Conservation (phyloP, 1,284 basidiomycete genomes). For the Puccinia polysora region DNA sequence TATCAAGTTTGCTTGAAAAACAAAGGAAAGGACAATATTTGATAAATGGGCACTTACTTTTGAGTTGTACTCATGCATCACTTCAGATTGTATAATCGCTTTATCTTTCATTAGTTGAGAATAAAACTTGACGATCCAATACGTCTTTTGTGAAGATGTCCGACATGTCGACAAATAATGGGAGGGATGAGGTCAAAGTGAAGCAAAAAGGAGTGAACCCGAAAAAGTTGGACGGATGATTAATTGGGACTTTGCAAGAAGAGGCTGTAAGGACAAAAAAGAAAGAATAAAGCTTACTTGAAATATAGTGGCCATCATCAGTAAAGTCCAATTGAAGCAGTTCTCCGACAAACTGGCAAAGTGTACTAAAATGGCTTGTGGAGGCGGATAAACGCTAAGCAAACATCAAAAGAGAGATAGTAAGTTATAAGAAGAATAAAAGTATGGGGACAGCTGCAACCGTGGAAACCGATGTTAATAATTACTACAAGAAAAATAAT, state of each 20-base stretch:
- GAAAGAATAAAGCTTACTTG: slow-evolving; percentile 58
- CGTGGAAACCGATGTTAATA: not conserved
- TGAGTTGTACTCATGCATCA: slow-evolving; percentile 78
- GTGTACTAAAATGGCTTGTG: slow-evolving; percentile 67
- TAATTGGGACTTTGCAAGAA: not conserved
- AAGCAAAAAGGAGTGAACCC: slow-evolving; percentile 45
- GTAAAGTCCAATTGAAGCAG: slow-evolving; percentile 62
- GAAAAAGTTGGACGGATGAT: slow-evolving; percentile 25
- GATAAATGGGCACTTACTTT: slow-evolving; percentile 57
- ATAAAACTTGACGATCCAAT: slow-evolving; percentile 60
- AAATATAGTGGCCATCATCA: slow-evolving; percentile 62
- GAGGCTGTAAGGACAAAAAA: not conserved
- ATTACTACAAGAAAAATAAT: not conserved
- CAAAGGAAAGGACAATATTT: slow-evolving; percentile 46
- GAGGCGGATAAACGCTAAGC: slow-evolving; percentile 66
- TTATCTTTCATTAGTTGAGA: slow-evolving; percentile 67
- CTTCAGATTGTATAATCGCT: slow-evolving; percentile 69
- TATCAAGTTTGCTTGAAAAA: slow-evolving; percentile 26
- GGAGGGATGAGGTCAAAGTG: slow-evolving; percentile 1
- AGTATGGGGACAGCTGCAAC: not conserved
- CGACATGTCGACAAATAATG: slow-evolving; percentile 37
- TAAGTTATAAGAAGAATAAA: not conserved
- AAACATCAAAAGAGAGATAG: not conserved
- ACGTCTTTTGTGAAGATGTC: slow-evolving; percentile 56
- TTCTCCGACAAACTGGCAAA: slow-evolving; percentile 67